Base-by-base conservation (phyloP, 805 yeast species). In the Yarrowia sp. region DNA sequence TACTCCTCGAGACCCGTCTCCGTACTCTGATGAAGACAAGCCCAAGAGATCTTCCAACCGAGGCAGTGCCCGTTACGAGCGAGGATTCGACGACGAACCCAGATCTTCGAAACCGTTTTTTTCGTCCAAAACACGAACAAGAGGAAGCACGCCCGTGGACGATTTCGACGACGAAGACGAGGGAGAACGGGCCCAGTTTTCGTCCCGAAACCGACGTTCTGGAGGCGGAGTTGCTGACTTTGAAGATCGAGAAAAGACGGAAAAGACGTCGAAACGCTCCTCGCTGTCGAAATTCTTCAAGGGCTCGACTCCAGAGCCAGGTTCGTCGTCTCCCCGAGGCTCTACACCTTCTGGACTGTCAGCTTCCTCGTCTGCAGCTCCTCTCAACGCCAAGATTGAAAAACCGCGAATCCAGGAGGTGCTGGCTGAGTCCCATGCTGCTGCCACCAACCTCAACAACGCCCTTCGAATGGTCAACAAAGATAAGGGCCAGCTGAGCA, bases 361-460 rank as follows among this genome's bases (percentile, higher is more conserved):
- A 2, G 51, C 51, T 16, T 41, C 63, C 16, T 21, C 51, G 21
- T 41, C 63, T 4, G 11, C 8, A 1, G 51, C 51, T 12, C 51
- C 63, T 21, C 14, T 41, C 17, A 41, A 41, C 10, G 63, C 49
- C 68, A 80, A 78, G 59, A 83, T 85, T 67, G 96, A 89, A 70
- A 84, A 85, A 0, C 92, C 96, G 19, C 85, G 81, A 72, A 88
- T 93, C 67, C 79, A 85, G 65, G 76, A 81, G 28, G 76, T 87
- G 6, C 82, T 92, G 56, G 90, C 96, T 1, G 88, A 89, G 65
- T 85, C 96, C 19, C 84, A 89, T 65, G 83, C 90, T 4, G 82
- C 87, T 10, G 83, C 96, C 6, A 87, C 92, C 1, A 83, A 86
- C 19, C 79, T 95, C 69, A 77, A 78, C 51, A 92, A 92, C 72